Base-by-base conservation (phyloP, 108 stramenopile genomes). In the Fistulifera pelliculosa region DNA sequence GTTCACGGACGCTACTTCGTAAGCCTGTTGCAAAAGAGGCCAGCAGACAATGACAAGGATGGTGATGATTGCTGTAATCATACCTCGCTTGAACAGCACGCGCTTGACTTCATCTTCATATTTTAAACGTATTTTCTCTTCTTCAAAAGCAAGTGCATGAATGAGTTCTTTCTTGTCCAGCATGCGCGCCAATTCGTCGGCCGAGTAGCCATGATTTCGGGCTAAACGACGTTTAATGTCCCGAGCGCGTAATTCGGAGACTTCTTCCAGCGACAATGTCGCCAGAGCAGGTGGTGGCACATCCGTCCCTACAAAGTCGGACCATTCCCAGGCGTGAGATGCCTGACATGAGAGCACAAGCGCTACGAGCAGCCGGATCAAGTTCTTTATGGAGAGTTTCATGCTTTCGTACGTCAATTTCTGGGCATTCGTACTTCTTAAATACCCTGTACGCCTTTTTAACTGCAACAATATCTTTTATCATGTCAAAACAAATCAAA, bases 121-220 rank as follows among this genome's bases (percentile, higher is more conserved):
- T 41, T 75, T 81, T 25, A 76, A 58, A 50, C 71, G 69, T 1
- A 68, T 38, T 40, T 82, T 83, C 44, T 88, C 76, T 74, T 93
- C 91, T 69, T 86, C 91, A 59, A 68, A 85, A 13, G 81, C 64
- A 45, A 93, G 50, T 12, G 83, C 71, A 51, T 88, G 72, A 48
- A 93, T 89, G 45, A 93, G 57, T 25, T 89, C 91, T 47, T 80
- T 78, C 77, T 93, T 93, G 55, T 93, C 87, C 27, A 93, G 70
- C 83, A 93, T 87, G 50, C 76, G 64, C 8, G 57, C 77, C 45
- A 93, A 26, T 74, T 93, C 91, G 48, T 87, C 85, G 11, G 87
- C 80, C 19, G 72, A 69, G 58, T 73, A 81, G 3, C 80, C 91
- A 48, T 93, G 91, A n/a, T 58, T 57, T 42, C 87, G 76, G 3